Base-by-base conservation (phyloP, 129 eudicot species). In the Artemisia argyi region DNA sequence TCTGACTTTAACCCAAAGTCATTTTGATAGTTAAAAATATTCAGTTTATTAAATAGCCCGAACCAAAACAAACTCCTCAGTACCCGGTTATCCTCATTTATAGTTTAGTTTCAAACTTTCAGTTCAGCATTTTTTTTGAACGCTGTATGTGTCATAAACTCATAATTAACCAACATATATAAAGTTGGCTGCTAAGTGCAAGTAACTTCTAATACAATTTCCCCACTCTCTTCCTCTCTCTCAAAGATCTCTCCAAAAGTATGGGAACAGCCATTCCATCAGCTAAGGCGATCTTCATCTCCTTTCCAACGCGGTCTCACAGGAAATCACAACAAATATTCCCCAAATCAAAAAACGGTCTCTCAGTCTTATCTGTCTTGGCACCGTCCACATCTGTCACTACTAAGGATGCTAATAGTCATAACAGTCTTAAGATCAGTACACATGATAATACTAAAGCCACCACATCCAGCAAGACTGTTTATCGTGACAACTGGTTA, bases 401-500 rank as follows among this genome's bases (percentile, higher is more conserved):
- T 15, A 13, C 44, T 44, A 61, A 10, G 3, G 16, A 15, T 14
- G n/a, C 1, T 11, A 28, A 61, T 30, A 14, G 8, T 28, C 42
- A 6, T 61, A 28, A 17, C 18, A 15, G 24, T 61, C 22, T 61
- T 7, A 61, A 28, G 66, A 13, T 61, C n/a, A 44, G 32, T 30
- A 30, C 20, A 28, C 7, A 17, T 26, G 16, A 61, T 14, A 61
- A 28, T 61, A 28, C 47, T 13, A 61, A 12, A 5, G 8, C 12
- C 47, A 69, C 75, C 44, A 7, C 76, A 20, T 77, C 79, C 17
- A 75, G 77, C 17, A 75, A 79, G 59, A 79, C 78, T 16, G 51
- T 66, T 14, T 85, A 88, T 61, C 79, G 64, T 1, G 99, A 94
- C 63, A 84, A 72, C 74, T 94, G 96, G 93, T 67, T 85, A n/a